Conservation (phyloP, 2,329 filamentous ascomycete genomes). For the Colletotrichum ledebouriae region DNA sequence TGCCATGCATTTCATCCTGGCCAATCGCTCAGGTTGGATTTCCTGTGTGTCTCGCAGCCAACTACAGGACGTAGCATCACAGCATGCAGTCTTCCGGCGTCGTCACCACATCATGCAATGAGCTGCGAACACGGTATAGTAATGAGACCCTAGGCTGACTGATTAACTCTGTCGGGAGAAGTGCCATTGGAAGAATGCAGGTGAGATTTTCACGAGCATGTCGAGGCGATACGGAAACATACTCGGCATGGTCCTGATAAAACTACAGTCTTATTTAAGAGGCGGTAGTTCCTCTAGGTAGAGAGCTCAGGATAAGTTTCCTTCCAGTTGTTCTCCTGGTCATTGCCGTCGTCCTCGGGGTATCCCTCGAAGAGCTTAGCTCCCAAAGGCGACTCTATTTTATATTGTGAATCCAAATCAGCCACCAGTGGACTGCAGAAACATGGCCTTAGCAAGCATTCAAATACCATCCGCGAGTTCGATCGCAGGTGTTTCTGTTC, state of each 20-base stretch:
- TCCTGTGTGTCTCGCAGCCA: background rate
- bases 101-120: background rate
- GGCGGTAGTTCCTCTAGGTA: no score
- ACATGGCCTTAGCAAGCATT: slow-evolving; percentile 6
- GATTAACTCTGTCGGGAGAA: background rate
- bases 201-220: background rate
- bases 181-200: background rate
- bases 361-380: background rate
- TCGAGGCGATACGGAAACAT: no score
- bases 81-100: slow-evolving; percentile 1
- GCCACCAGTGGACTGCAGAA: background rate
- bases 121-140: background rate
- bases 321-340: no score
- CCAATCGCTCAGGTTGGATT: slow-evolving; percentile 1
- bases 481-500: background rate
- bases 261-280: no score
- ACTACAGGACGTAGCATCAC: background rate
- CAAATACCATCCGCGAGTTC: background rate
- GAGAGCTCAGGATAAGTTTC: no score
- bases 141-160: background rate
- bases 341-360: background rate
- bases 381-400: background rate
- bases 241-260: no score
- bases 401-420: no score
- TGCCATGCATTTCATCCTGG: background rate